Evolutionary conservation across 176 grass and related monocot species (phyloP), one percentile per base, ranked within the genome.

Genomic region (Elymus sibiricus): DNA sequence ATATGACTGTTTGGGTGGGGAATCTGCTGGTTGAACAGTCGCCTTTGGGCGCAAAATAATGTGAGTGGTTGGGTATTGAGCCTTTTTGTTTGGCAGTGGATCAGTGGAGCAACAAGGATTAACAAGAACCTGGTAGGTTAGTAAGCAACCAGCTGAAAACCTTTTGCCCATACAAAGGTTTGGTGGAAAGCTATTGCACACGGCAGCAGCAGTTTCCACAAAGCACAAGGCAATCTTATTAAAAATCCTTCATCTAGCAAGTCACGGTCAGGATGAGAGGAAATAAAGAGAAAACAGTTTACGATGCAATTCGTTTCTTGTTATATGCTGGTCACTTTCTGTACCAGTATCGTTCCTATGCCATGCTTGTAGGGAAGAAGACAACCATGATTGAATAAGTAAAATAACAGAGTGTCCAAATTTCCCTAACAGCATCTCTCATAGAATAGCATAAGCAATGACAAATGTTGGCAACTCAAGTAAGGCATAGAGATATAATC

Each of bases 341-440:
- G 46, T 51, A 51, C 2, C 19, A 19, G 47, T 19, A 51, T 51
- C 1, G n/a, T 58, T 74, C 46, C 35, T 47, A 83, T 19, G 28
- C 37, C 44, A 84, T 76, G 26, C 5, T 60, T 68, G 32, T 68
- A 84, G 28, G 80, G 58, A 67, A 68, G 39, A 84, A 68, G 39
- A 84, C 11, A 13, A 9, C 56, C 21, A 59, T n/a, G n/a, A 68
- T 27, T 32, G 22, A 76, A 53, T 72, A 69, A 75, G 26, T 4
- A 22, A 44, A 39, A 12, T 31, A 65, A 56, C 14, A 37, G 42
- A 53, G 40, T 35, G 32, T 15, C 37, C 42, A 6, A 35, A 27
- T 66, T 90, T 64, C 7, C 27, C 13, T 60, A 60, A 38, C 35
- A 28, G 14, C 43, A 1, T 75, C 42, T 75, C 25, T 49, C 25